Base-by-base conservation (phyloP, 164 flowering plant genomes). In the Umbilicus rupestris region DNA sequence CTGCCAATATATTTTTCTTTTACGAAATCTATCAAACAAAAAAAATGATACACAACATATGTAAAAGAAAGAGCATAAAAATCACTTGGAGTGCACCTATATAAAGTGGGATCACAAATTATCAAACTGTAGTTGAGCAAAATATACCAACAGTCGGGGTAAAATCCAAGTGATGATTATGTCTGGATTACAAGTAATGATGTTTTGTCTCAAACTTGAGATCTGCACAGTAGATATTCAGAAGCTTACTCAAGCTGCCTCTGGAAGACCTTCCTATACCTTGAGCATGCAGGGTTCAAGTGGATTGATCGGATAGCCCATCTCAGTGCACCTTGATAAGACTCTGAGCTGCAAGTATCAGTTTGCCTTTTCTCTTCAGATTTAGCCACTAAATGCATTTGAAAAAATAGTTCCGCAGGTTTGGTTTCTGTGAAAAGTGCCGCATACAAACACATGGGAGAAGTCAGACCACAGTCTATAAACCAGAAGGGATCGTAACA, bases 271-370 rank as follows among this genome's bases (percentile, higher is more conserved):
- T 81, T 91, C 98, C 98, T 89, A 74, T 89, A 94, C 75, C 97
- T 84, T 31, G 64, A 69, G 73, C 90, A 86, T 52, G 93, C 87
- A n/a, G 98, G 98, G 62, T 94, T 86, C 64, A 85, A 60, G 72
- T 94, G 98, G 68, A 91, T 85, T 39, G 98, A 90, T 17, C 83
- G 83, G 39, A 85, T 82, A 73, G 86, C 70, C 91, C 88, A 89
- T 66, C 70, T 78, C 66, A 59, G 63, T 6, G 89, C 78, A 70
- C 69, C 74, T 65, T 81, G 83, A 65, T 50, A 68, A n/a, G 47
- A 70, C 66, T 76, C 87, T 12, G 75, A 63, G 19, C 46, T 71
- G 12, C 72, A 75, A 12, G 78, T 58, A 62, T 75, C 24, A 68
- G 66, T 77, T 26, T 77, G 26, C 17, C 69, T 74, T 33, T 52